Conservation (phyloP, 2,329 filamentous ascomycete genomes). For the Arthrocladium fulminans region DNA sequence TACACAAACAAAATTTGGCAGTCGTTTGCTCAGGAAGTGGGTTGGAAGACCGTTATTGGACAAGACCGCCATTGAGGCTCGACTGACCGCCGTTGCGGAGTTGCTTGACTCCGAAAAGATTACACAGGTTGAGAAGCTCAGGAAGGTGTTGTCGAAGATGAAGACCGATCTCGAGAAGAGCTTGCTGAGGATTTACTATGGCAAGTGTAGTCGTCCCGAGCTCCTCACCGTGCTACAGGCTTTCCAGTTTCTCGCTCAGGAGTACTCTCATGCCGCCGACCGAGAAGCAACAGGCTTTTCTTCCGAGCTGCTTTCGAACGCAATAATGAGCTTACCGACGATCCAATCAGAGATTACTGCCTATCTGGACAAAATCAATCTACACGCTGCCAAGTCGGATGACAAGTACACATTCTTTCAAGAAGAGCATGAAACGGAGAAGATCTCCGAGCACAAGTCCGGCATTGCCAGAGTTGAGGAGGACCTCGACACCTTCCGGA, state of each 20-base stretch:
- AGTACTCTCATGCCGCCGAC: constrained; percentile 61
- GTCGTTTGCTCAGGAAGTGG: constrained; percentile 84
- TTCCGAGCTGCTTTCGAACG: constrained; percentile 59
- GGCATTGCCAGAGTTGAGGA: constrained; percentile 88
- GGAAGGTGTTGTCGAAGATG: constrained; percentile 59
- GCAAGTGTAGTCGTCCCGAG: constrained; percentile 84
- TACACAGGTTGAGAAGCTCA: constrained; percentile 62
- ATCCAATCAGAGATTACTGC: constrained; percentile 64
- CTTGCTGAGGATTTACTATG: constrained; percentile 92
- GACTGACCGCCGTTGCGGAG: constrained; percentile 79
- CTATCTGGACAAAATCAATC: constrained; percentile 78
- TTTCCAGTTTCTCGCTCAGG: constrained; percentile 68
- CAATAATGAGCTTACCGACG: constrained; percentile 64
- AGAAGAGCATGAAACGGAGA: constrained; percentile 77
- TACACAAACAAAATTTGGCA: constrained; percentile 81
- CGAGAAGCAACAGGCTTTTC: constrained; percentile 62
- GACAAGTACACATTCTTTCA: constrained; percentile 94
- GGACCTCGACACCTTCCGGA: constrained; percentile 69
- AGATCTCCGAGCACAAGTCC: constrained; percentile 78
- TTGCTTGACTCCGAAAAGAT: constrained; percentile 61
- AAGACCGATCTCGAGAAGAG: constrained; percentile 84
- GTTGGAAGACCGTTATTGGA: constrained; percentile 83
- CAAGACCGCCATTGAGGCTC: constrained; percentile 62
- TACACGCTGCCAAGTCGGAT: constrained; percentile 69
- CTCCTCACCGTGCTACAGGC: constrained; percentile 77